A percentile compares a stretch with the other conserved stretches of the same genome.
Evolutionary conservation across 2,329 filamentous ascomycete genomes (phyloP).

Genomic region (Arachnomyces sp.): DNA sequence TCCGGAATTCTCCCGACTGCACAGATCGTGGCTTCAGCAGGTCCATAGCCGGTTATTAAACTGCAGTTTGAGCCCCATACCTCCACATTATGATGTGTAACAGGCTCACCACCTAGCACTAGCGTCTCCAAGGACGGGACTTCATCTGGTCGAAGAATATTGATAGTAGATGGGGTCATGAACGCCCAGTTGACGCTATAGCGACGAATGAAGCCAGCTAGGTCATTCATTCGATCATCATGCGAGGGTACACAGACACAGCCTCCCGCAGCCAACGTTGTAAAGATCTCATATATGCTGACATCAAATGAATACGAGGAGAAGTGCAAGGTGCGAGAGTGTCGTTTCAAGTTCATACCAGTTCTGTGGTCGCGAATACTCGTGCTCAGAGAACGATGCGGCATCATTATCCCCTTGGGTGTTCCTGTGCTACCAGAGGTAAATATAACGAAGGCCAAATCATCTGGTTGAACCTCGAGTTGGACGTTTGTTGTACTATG

Average conservation of each 20-base stretch:
- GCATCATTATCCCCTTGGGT: slow-evolving; percentile 6
- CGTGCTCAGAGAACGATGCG: slow-evolving; percentile 5
- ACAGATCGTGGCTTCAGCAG: too few species aligned
- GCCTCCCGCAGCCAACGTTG: slow-evolving; percentile 49
- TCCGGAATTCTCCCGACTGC: too few species aligned
- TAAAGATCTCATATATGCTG: slow-evolving; percentile 48
- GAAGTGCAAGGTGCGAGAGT: slow-evolving; percentile 55
- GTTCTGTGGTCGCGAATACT: slow-evolving; percentile 4
- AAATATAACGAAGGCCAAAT: too few species aligned
- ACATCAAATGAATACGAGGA: slow-evolving; percentile 51
- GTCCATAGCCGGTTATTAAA: too few species aligned
- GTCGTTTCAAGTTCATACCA: too few species aligned
- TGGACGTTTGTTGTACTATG: too few species aligned
- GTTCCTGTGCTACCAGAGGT: slow-evolving; percentile 5
- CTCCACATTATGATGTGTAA: slow-evolving; percentile 20
- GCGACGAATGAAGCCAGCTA: slow-evolving; percentile 42
- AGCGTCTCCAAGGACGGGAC: slow-evolving; percentile 40
- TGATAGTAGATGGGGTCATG: slow-evolving; percentile 54
- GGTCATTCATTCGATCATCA: slow-evolving; percentile 42
- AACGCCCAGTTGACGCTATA: slow-evolving; percentile 50
- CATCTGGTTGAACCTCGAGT: too few species aligned
- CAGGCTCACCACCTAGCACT: slow-evolving; percentile 35
- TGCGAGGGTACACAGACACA: slow-evolving; percentile 53
- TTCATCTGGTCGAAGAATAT: slow-evolving; percentile 31
- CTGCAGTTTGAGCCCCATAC: too few species aligned